phyloP scores from a whole-genome alignment of 108 stramenopile genomes.

The Chaetoceros tenuissimus region DNA sequence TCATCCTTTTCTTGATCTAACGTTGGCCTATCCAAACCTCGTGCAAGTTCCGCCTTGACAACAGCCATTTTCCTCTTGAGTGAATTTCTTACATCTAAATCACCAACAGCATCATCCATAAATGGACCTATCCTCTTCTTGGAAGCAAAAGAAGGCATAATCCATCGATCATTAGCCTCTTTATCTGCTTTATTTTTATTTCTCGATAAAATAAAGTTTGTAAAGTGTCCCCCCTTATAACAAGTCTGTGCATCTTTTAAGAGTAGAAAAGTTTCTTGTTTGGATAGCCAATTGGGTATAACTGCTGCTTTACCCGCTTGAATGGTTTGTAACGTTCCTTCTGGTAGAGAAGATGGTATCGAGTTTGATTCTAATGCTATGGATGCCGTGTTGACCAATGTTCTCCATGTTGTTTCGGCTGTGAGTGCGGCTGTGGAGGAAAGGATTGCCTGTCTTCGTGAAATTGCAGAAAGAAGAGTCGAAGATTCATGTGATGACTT shows the following conservation, averaged over 20 bases:
- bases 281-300: slow-evolving; percentile 1
- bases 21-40: not conserved
- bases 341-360: slow-evolving; percentile 1
- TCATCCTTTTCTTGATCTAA: not conserved
- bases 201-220: slow-evolving; percentile 2
- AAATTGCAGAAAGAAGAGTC: not conserved
- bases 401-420: slow-evolving; percentile 2
- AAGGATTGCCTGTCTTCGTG: slow-evolving; percentile 1
- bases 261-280: not conserved
- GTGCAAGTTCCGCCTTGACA: not conserved
- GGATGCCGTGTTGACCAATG: not conserved
- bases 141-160: not conserved
- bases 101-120: not conserved
- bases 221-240: slow-evolving; percentile 1
- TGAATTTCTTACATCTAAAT: not conserved
- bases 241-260: not conserved
- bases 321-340: not conserved
- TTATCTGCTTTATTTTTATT: slow-evolving; percentile 4
- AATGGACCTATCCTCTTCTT: not conserved
- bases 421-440: not conserved
- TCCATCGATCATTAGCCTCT: slow-evolving; percentile 2
- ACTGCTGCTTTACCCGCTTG: slow-evolving; percentile 1
- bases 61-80: slow-evolving; percentile 1
- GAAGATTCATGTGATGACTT: too few species aligned
- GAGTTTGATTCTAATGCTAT: not conserved